Evolutionary conservation across 2,329 filamentous ascomycete genomes (phyloP), one percentile per base, ranked within the genome.

Genomic region (Trematosphaeria pertusa): DNA sequence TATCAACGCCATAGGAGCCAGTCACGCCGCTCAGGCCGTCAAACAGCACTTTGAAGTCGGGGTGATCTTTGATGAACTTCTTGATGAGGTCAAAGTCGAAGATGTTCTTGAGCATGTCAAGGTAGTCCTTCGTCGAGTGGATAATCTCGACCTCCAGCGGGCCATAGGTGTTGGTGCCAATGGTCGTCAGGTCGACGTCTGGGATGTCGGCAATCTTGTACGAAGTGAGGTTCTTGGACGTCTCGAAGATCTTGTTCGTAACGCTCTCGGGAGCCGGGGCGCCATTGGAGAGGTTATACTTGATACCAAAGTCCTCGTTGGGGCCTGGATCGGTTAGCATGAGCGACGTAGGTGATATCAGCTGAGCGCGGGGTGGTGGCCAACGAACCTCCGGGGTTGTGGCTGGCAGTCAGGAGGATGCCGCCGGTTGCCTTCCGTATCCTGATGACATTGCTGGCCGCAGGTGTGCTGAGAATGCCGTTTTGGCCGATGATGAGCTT

Each of bases 61-160:
- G 80, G 78, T 97, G 89, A 50, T 85, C 78, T 64, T 84, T 81
- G 73, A 99, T 89, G 82, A 97, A 99, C 63, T 87, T 87, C 80
- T 91, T 93, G 82, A 99, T 99, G 58, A 96, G 80, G 68, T 89
- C 85, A 70, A 99, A 99, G 76, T 99, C 93, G 73, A 99, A 99
- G 75, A 97, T 99, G 59, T 94, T 89, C 83, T 97, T 97, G 74
- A 99, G 84, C 89, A 97, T 96, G 59, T 87, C 81, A 52, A 93
- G 82, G 73, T 99, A 99, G 78, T 97, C 94, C 65, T 87, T 81
- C 14, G 88, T 92, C 63, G 92, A 95, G 79, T 97, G 90, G 61
- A 99, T 87, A 62, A 99, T 85, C 79, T 99, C 94, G 35, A 99
- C 91, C 75, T 97, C 92, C 54, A 99, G 84, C 42, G 81, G 75